A percentile compares a stretch with the other conserved stretches of the same genome.
These are phyloP conservation scores for Arabidopsis arenosa DNA, from an alignment of 345 rosid species.

Conservation along the genomic window DNA sequence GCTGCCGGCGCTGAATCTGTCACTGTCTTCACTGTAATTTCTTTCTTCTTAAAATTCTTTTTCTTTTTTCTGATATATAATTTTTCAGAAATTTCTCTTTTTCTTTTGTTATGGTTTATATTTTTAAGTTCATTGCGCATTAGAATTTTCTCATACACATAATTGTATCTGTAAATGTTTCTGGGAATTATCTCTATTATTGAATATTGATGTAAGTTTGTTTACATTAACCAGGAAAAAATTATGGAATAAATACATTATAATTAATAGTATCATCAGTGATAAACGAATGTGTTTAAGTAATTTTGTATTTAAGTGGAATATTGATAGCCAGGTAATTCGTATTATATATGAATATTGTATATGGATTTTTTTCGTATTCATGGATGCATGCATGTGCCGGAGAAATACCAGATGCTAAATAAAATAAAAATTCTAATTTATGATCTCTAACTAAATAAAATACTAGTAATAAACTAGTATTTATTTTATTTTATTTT, in stretches of 20 bases:
- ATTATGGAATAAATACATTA: conserved; percentile 8
- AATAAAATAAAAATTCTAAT: neutral
- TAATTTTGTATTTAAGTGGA: conserved; percentile 6
- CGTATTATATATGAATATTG: neutral
- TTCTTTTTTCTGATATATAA: conserved; percentile 15
- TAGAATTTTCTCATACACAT: conserved; percentile 13
- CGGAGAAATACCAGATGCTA: conserved; percentile 6
- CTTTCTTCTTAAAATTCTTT: conserved; percentile 19
- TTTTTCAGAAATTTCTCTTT: neutral
- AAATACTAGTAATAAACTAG: neutral
- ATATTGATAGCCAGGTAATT: conserved; percentile 10
- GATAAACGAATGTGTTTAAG: conserved; percentile 1
- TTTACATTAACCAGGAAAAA: conserved; percentile 29
- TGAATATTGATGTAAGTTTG: conserved; percentile 32
- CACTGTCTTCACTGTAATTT: neutral
- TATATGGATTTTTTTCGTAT: neutral
- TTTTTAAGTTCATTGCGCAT: neutral
- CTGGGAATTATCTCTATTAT: conserved; percentile 10
- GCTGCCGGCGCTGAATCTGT: conserved; percentile 64
- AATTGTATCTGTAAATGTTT: conserved; percentile 27
- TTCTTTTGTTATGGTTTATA: neutral
- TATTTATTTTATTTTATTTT: neutral
- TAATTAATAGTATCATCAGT: neutral
- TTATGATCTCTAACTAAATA: conserved; percentile 4
- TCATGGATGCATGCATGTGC: conserved; percentile 23